Conservation (phyloP, 2,329 filamentous ascomycete genomes). For the Helotiales sp. region DNA sequence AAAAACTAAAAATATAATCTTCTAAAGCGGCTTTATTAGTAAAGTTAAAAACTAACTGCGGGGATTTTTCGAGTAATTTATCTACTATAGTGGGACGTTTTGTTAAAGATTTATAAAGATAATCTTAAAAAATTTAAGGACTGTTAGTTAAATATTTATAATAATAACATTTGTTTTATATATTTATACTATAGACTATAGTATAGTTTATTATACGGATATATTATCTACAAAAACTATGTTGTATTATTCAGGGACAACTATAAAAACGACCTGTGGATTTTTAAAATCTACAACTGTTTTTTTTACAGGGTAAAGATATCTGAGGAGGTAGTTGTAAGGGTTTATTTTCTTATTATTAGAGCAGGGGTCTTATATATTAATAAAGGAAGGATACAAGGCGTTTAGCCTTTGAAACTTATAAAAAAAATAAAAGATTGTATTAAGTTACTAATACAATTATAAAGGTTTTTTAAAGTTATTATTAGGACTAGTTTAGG, state of each 20-base stretch:
- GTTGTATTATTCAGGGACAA: constrained; percentile 10
- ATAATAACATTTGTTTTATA: neutral
- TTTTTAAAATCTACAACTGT: constrained; percentile 15
- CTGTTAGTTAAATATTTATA: constrained; percentile 8
- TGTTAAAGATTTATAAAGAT: neutral
- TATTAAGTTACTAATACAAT: constrained; percentile 19
- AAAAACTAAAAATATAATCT: constrained; percentile 1
- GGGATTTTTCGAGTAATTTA: constrained; percentile 4
- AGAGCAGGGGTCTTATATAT: constrained; percentile 44
- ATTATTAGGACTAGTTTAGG: constrained; percentile 34
- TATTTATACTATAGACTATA: constrained; percentile 9
- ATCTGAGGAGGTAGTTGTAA: neutral
- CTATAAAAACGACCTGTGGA: neutral
- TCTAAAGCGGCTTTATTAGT: neutral
- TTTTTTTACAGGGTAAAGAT: constrained; percentile 11
- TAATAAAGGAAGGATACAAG: constrained; percentile 43
- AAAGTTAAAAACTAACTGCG: neutral
- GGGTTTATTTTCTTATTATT: constrained; percentile 38
- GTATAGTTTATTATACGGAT: constrained; percentile 10
- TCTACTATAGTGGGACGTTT: neutral
- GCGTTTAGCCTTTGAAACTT: constrained; percentile 33
- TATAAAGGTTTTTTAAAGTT: constrained; percentile 36
- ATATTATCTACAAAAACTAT: constrained; percentile 19
- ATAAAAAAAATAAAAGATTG: constrained; percentile 30
- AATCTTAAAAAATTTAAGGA: neutral